Percentiles rank a stretch among this genome's conserved stretches.
Evolutionary conservation across 2,329 filamentous ascomycete genomes (phyloP).

Genomic region (Talaromyces sp.): DNA sequence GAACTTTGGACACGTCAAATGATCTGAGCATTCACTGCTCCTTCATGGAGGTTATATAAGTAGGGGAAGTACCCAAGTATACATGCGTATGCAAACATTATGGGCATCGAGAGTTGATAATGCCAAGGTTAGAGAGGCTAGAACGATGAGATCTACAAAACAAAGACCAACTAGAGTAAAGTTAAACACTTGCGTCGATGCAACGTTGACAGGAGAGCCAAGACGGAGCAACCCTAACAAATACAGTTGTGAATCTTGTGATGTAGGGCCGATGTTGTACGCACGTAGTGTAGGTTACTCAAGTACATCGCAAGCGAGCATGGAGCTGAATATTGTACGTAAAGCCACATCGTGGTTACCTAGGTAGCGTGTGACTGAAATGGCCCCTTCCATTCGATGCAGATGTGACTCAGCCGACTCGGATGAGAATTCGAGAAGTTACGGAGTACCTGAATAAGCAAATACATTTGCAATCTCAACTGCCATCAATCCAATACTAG

Average conservation of each 20-base stretch:
- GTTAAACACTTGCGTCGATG: not conserved
- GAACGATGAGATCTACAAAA: not conserved
- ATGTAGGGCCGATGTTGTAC: not conserved
- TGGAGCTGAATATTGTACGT: not conserved
- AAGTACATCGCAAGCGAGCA: not conserved
- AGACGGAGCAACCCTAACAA: not conserved
- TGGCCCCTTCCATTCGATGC: not conserved
- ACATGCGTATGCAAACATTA: too few relatives aligned
- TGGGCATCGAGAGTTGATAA: not conserved
- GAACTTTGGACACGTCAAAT: too few relatives aligned
- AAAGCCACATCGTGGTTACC: not conserved
- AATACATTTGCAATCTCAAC: not conserved
- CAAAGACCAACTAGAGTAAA: not conserved
- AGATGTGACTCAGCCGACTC: not conserved
- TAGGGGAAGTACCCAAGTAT: not conserved
- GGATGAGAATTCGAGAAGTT: not conserved
- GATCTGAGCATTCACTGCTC: not conserved
- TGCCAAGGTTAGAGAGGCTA: not conserved
- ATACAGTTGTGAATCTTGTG: not conserved
- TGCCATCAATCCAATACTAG: not conserved
- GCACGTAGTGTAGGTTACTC: not conserved
- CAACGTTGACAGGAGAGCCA: not conserved
- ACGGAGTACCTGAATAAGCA: not conserved
- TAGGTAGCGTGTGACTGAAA: not conserved
- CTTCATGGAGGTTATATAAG: not conserved